phyloP scores from a whole-genome alignment of 1,139 yeast genomes.

The Insectozyma bohioensis region DNA sequence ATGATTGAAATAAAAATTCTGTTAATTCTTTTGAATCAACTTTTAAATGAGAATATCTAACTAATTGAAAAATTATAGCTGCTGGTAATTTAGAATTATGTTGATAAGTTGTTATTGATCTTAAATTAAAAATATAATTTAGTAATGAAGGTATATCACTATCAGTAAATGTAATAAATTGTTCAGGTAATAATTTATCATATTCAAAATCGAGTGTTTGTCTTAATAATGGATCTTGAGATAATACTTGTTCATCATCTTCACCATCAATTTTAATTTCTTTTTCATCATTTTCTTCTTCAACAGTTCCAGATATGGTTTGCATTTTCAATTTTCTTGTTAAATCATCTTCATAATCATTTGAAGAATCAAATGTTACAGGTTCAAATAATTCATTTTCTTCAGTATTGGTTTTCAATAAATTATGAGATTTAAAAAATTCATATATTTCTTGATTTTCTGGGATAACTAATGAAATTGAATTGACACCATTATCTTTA shows the following conservation, averaged over 20 bases:
- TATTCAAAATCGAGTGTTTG: constrained; percentile 46
- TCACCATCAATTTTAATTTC: constrained; percentile 25
- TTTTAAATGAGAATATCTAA: constrained; percentile 61
- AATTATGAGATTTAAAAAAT: constrained; percentile 39
- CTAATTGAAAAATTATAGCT: constrained; percentile 62
- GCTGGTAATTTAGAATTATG: constrained; percentile 69
- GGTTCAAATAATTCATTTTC: constrained; percentile 20
- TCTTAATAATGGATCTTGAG: constrained; percentile 29
- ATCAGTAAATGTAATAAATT: constrained; percentile 60
- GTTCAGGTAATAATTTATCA: constrained; percentile 44
- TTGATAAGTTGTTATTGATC: constrained; percentile 31
- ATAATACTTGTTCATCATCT: constrained; percentile 31
- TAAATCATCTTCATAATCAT: constrained; percentile 41
- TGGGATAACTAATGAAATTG: constrained; percentile 33
- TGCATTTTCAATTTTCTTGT: constrained; percentile 49
- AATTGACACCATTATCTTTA: constrained; percentile 29
- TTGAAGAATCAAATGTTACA: constrained; percentile 18
- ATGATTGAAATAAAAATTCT: constrained; percentile 57
- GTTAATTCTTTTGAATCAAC: constrained; percentile 54
- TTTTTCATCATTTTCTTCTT: constrained; percentile 23
- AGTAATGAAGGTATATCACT: constrained; percentile 63
- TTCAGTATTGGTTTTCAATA: constrained; percentile 29
- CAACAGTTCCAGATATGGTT: constrained; percentile 31
- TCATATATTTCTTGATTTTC: constrained; percentile 34
- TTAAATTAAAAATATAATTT: constrained; percentile 51